Evolutionary conservation across 129 eudicot genomes (phyloP), one percentile per base, ranked within the genome.

Genomic region (Smallanthus sonchifolius): DNA sequence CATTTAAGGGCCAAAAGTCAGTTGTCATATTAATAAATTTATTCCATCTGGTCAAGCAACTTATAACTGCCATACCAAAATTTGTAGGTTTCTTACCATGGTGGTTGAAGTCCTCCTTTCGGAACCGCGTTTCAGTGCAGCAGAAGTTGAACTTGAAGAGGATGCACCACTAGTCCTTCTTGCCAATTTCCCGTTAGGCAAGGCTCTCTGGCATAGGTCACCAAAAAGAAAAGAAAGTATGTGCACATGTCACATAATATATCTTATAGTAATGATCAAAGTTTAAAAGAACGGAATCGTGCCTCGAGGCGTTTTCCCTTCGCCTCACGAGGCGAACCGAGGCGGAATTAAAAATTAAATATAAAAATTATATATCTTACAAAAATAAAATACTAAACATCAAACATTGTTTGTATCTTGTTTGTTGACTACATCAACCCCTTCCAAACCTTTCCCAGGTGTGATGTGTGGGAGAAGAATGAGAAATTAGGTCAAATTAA

Each of bases 91-190:
- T 10, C 30, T 67, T 85, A 84, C 91, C 91, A 86, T 84, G 81
- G 86, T 88, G 59, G 87, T 78, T 19, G 91, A 79, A 7, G 75
- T 16, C 84, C 84, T 82, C 80, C 83, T 86, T 30, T 87, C 95
- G 13, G 90, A 83, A 70, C 85, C 85, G 37, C 91, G 76, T 83
- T 82, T 87, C 14, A 77, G 55, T 51, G 87, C 75, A 82, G 84
- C 79, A 44, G 94, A 80, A 71, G 80, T 84, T 28, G 94, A 74
- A 79, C 72, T 84, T 76, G 79, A 83, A 62, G 91, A 77, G 38
- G 89, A 74, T 79, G 83, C 71, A 80, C 89, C 95, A 67, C 84
- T 66, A 38, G 49, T 77, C 77, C 91, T 82, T 87, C 87, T 88
- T 16, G 79, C 66, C 81, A 84, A 56, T 48, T 86, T 91, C 75